Conservation (phyloP, 2,329 filamentous ascomycete genomes). For the Talaromyces amestolkiae region DNA sequence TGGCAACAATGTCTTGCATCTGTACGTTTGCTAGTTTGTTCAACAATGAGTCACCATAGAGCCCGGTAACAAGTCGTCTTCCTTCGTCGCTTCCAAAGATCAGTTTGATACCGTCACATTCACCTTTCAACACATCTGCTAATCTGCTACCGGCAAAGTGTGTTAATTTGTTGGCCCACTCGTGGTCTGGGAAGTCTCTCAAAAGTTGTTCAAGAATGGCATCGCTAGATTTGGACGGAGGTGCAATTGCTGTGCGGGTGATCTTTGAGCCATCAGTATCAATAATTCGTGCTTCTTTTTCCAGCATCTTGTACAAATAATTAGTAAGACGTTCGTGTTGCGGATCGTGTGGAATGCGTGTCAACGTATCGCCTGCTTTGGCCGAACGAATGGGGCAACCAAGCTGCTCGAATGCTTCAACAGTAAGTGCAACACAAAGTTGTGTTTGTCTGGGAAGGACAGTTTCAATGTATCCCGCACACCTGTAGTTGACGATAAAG, state of each 20-base stretch:
- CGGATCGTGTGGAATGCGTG: constrained; percentile 25
- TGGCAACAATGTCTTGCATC: constrained; percentile 22
- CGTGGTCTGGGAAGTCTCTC: constrained; percentile 33
- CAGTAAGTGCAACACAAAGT: constrained; percentile 22
- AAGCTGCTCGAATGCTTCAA: constrained; percentile 35
- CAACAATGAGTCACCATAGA: constrained; percentile 34
- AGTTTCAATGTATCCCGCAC: constrained; percentile 24
- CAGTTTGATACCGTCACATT: constrained; percentile 37
- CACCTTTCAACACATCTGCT: constrained; percentile 40
- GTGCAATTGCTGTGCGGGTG: constrained; percentile 28
- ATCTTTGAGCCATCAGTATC: constrained; percentile 26
- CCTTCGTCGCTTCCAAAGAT: constrained; percentile 37
- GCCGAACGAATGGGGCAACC: constrained; percentile 25
- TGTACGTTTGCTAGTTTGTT: constrained; percentile 27
- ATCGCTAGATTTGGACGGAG: constrained; percentile 21
- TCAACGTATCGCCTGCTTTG: constrained; percentile 22
- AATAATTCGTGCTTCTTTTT: constrained; percentile 30
- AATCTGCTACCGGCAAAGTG: constrained; percentile 34
- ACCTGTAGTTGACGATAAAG: constrained; percentile 24
- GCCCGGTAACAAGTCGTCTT: constrained; percentile 33
- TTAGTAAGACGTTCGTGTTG: constrained; percentile 29
- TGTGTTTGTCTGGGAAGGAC: constrained; percentile 25
- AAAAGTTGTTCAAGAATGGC: constrained; percentile 30
- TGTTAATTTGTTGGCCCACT: constrained; percentile 33
- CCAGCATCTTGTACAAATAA: constrained; percentile 33